Evolutionary conservation across 139 green algal genomes (phyloP), one percentile per base, ranked within the genome.

Genomic region (Zygnema circumcarinatum): DNA sequence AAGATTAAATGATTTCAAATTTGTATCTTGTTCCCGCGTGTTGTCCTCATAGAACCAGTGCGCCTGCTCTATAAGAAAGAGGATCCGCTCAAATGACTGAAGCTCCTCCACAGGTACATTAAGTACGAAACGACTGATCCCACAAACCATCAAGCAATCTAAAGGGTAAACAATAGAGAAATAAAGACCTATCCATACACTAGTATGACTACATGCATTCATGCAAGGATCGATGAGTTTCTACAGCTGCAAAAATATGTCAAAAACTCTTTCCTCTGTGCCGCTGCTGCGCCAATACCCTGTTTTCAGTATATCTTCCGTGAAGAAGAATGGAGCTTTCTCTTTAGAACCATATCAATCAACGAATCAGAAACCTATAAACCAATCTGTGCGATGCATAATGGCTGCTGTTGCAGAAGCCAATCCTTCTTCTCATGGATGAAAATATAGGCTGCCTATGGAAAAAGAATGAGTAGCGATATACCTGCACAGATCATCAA

Each of bases 21-120:
- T 72, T 1, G 86, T 47, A 16, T 92, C 54, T 73, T 90, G 56
- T 75, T 92, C 76, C 0, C 90, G 40, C 2, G 73, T 38, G 62
- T 88, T 85, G 62, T 91, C 96, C 92, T 99, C 96, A 87, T 99
- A 99, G 74, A 96, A 97, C 96, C 96, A 99, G 93, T 97, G 96
- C 1, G 96, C 96, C 85, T 98, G 94, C 84, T 98, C 96, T 0
- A 98, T 93, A 0, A 96, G 79, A 73, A 98, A 99, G 56, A 98
- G 92, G 0, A 99, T 92, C 56, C 94, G 92, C 84, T 98, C 95
- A 31, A 95, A 95, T 32, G 93, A 95, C 92, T 93, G 89, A 3
- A 97, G 92, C 36, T 98, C 95, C 52, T 95, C 94, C 0, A 89
- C 79, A 0, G 96, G 95, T 1, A 91, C 91, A 68, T 96, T 98